These are phyloP conservation scores for Cantharellus anzutake DNA, from an alignment of 768 basidiomycete genomes.

Conservation along the genomic window DNA sequence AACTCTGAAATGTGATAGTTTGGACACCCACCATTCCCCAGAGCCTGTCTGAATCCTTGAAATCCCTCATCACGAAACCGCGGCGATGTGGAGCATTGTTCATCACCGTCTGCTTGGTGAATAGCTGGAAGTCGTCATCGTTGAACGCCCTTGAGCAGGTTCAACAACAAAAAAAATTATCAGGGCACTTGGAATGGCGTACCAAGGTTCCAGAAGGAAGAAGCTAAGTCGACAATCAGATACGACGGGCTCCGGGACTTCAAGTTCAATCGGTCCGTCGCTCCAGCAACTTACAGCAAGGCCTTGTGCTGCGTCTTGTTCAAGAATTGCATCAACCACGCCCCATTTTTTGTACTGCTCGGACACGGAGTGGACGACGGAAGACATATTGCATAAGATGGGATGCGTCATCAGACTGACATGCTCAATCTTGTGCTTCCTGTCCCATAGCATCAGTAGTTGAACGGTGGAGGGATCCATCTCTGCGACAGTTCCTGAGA, in stretches of 20 bases:
- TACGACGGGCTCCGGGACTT: not conserved
- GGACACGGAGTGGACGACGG: not conserved
- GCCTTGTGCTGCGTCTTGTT: not conserved
- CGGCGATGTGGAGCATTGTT: not conserved
- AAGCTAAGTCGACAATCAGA: not conserved
- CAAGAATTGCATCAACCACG: not conserved
- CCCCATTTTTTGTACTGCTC: not conserved
- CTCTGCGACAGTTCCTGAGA: not conserved
- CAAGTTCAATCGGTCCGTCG: not conserved
- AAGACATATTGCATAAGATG: too few relatives aligned
- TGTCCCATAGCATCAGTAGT: not conserved
- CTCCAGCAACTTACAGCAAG: not conserved
- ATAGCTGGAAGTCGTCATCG: not conserved
- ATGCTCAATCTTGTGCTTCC: not conserved
- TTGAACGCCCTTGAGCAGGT: not conserved
- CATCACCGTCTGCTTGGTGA: not conserved
- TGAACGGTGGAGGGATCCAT: not conserved
- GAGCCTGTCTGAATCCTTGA: not conserved
- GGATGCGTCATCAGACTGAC: not conserved
- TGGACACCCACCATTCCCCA: not conserved
- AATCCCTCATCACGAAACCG: not conserved
- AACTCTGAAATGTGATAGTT: too few relatives aligned
- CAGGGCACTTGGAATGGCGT: not conserved
- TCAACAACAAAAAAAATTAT: not conserved
- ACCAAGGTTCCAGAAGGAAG: not conserved